Conservation (phyloP, 2,329 filamentous ascomycete species). For the Akanthomyces dipterigenus region DNA sequence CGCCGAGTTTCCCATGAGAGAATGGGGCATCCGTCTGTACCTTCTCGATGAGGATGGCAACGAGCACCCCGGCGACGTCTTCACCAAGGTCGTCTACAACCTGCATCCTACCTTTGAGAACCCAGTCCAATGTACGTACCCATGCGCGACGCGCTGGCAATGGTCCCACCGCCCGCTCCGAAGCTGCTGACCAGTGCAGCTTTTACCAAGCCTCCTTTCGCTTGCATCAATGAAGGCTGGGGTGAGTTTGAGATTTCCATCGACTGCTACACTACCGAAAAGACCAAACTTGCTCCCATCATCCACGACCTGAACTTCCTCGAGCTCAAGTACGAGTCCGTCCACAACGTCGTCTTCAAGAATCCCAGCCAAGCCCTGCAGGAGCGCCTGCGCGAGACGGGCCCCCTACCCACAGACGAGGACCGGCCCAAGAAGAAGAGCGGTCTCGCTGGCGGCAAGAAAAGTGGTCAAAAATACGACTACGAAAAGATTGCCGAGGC, state of each 20-base stretch:
- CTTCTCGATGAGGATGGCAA: slow-evolving; percentile 81
- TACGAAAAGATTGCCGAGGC: slow-evolving; percentile 96
- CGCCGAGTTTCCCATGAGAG: slow-evolving; percentile 85
- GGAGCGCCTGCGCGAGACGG: slow-evolving; percentile 72
- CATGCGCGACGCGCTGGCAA: neutral
- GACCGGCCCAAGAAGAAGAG: slow-evolving; percentile 54
- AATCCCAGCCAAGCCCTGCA: slow-evolving; percentile 87
- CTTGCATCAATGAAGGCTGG: slow-evolving; percentile 91
- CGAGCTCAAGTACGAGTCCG: slow-evolving; percentile 71
- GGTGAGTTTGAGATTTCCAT: slow-evolving; percentile 97
- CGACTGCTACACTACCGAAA: slow-evolving; percentile 74
- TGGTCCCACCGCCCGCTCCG: neutral
- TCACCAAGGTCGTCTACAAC: slow-evolving; percentile 88
- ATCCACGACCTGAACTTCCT: slow-evolving; percentile 90
- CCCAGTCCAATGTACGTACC: slow-evolving; percentile 69
- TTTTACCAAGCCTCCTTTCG: slow-evolving; percentile 79
- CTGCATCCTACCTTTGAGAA: slow-evolving; percentile 91
- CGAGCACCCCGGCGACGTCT: slow-evolving; percentile 73
- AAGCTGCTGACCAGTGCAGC: slow-evolving; percentile 31
- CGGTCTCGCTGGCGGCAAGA: slow-evolving; percentile 55
- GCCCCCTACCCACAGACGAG: slow-evolving; percentile 72
- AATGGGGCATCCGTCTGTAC: slow-evolving; percentile 84
- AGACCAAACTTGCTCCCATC: slow-evolving; percentile 69
- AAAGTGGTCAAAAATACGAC: slow-evolving; percentile 68
- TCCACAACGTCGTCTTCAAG: slow-evolving; percentile 78